These are phyloP conservation scores for Aspergillus aculeatus DNA, from an alignment of 2,329 filamentous ascomycete genomes.

Conservation along the genomic window DNA sequence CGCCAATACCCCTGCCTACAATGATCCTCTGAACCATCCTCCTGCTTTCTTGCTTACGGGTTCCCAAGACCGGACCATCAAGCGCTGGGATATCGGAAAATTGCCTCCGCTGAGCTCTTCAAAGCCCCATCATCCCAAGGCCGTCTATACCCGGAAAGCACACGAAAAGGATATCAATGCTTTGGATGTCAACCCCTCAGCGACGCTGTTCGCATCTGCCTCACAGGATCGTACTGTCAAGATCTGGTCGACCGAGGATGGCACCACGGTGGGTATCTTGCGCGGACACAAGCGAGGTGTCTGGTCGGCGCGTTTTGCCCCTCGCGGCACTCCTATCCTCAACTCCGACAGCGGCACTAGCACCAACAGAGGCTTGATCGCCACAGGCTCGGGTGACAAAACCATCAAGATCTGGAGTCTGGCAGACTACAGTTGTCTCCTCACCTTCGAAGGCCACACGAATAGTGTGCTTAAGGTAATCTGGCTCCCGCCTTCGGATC, in stretches of 20 bases:
- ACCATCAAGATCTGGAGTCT: slow-evolving; percentile 95
- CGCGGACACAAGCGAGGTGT: slow-evolving; percentile 92
- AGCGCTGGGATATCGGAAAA: slow-evolving; percentile 81
- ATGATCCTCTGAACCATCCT: slow-evolving; percentile 73
- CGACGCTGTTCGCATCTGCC: slow-evolving; percentile 86
- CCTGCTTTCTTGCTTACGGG: slow-evolving; percentile 85
- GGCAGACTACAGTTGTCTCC: slow-evolving; percentile 84
- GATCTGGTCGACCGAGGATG: slow-evolving; percentile 88
- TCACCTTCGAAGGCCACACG: slow-evolving; percentile 94
- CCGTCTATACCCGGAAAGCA: slow-evolving; percentile 85
- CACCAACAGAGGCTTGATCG: slow-evolving; percentile 71
- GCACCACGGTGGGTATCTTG: slow-evolving; percentile 86
- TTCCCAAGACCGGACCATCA: slow-evolving; percentile 92
- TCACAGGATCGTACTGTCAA: slow-evolving; percentile 97
- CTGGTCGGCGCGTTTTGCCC: slow-evolving; percentile 91
- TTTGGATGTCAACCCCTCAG: slow-evolving; percentile 72
- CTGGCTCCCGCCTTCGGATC: slow-evolving; percentile 66
- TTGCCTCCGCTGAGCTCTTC: slow-evolving; percentile 50
- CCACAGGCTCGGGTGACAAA: slow-evolving; percentile 94
- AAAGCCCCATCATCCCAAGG: slow-evolving; percentile 46
- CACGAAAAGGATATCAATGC: slow-evolving; percentile 99
- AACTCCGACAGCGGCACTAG: slow-evolving; percentile 70
- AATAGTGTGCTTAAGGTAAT: slow-evolving; percentile 92
- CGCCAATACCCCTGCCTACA: slow-evolving; percentile 67
- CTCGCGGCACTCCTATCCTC: slow-evolving; percentile 71